phyloP scores from a whole-genome alignment of 2,329 filamentous ascomycete species.

The Exophiala sp. region DNA sequence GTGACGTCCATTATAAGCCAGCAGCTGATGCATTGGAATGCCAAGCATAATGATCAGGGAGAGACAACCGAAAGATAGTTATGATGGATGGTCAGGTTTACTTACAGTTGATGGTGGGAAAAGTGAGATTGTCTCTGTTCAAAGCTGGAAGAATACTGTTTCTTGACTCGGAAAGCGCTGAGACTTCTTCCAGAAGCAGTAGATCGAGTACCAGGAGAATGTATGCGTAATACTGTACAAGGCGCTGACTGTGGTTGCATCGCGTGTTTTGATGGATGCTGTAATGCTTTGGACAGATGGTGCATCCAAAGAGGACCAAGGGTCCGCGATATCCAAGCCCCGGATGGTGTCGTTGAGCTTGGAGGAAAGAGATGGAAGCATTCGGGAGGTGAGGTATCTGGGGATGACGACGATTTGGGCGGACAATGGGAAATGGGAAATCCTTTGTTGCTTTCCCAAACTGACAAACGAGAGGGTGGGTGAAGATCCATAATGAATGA shows the following conservation, averaged over 20 bases:
- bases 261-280: not conserved
- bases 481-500: constrained; percentile 2
- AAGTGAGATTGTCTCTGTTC: not conserved
- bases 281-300: constrained; percentile 6
- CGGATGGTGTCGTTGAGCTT: constrained; percentile 2
- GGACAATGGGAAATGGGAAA: constrained; percentile 4
- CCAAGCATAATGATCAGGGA: not conserved
- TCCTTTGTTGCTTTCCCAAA: constrained; percentile 8
- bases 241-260: not conserved
- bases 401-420: constrained; percentile 4
- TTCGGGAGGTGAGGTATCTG: constrained; percentile 11
- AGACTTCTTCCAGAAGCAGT: not conserved
- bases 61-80: not conserved
- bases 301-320: constrained; percentile 11
- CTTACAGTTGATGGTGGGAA: not conserved
- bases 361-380: constrained; percentile 17
- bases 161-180: not conserved
- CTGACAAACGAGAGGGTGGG: constrained; percentile 4
- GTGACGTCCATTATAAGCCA: too few species aligned
- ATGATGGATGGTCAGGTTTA: not conserved
- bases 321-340: constrained; percentile 6
- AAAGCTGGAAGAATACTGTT: not conserved
- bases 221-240: not conserved
- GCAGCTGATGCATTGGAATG: too few species aligned
- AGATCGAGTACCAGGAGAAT: not conserved